phyloP scores from a whole-genome alignment of 2,329 filamentous ascomycete genomes.

The Parastagonospora avenae region DNA sequence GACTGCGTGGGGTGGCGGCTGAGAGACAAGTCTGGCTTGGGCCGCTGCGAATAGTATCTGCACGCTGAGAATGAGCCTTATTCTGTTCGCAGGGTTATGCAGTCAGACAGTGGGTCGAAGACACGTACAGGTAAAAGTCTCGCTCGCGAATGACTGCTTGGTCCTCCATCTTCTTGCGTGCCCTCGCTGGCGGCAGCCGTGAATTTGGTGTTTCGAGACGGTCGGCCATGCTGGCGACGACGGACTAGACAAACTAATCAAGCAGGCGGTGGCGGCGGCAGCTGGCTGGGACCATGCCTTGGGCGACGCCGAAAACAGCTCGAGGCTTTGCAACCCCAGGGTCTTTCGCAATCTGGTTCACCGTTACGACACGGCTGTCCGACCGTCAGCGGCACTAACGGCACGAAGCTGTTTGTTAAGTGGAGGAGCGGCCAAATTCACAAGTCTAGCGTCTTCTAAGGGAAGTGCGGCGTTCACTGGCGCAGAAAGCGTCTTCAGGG shows the following conservation, averaged over 20 bases:
- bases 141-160: constrained; percentile 36
- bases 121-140: constrained; percentile 41
- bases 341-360: not conserved
- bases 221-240: constrained; percentile 10
- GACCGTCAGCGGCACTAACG: constrained; percentile 1
- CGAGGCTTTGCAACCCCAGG: not conserved
- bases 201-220: constrained; percentile 13
- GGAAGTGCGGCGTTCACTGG: not conserved
- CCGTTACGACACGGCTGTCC: not conserved
- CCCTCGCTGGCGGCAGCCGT: constrained; percentile 13
- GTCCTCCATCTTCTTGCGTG: constrained; percentile 31
- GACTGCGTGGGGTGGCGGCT: constrained; percentile 26
- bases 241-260: not conserved
- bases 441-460: not conserved
- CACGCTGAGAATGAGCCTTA: constrained; percentile 3
- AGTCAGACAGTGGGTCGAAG: not conserved
- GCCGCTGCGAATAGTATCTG: constrained; percentile 39
- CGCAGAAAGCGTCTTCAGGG: not conserved
- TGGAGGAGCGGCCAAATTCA: not conserved
- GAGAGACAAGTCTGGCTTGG: constrained; percentile 20
- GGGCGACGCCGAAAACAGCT: not conserved
- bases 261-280: not conserved
- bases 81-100: not conserved
- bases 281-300: constrained; percentile 1
- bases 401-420: not conserved